These are phyloP conservation scores for Cokeromyces recurvatus DNA, from an alignment of 371 early-diverging fungal genomes.

Conservation along the genomic window DNA sequence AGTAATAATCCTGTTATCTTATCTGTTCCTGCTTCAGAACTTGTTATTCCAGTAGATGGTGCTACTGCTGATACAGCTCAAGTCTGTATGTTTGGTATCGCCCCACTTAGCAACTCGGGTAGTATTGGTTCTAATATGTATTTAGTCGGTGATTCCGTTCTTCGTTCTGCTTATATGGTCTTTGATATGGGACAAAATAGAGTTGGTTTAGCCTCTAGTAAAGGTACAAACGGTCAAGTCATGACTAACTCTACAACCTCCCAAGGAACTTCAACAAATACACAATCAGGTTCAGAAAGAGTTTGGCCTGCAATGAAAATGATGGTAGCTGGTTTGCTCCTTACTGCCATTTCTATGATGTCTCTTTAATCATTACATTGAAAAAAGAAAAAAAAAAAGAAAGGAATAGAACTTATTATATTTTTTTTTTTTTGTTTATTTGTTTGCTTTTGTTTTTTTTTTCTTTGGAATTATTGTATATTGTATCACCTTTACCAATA, in stretches of 20 bases:
- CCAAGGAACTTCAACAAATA: no score
- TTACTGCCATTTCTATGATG: no score
- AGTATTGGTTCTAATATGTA: conserved; percentile 31
- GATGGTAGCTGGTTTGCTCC: no score
- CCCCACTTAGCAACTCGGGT: conserved; percentile 25
- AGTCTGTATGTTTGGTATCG: conserved; percentile 44
- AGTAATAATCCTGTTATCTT: conserved; percentile 17
- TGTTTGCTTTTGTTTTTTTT: no score
- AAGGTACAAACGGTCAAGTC: conserved; percentile 28
- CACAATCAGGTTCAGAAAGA: no score
- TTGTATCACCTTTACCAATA: no score
- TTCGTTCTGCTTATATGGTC: conserved; percentile 42
- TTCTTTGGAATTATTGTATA: no score
- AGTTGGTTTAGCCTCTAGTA: conserved; percentile 41
- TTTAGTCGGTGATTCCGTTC: conserved; percentile 41
- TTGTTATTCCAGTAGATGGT: conserved; percentile 37
- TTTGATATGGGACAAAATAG: conserved; percentile 45
- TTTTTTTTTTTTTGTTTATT: no score
- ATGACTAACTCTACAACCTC: conserved; percentile 1
- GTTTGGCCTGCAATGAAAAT: no score
- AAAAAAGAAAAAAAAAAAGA: no score
- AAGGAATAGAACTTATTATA: no score
- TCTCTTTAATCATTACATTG: no score
- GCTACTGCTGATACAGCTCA: conserved; percentile 18
- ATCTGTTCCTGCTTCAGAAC: conserved; percentile 28